Evolutionary conservation across 768 basidiomycete genomes (phyloP).

Genomic region (Tulasnella sp.): DNA sequence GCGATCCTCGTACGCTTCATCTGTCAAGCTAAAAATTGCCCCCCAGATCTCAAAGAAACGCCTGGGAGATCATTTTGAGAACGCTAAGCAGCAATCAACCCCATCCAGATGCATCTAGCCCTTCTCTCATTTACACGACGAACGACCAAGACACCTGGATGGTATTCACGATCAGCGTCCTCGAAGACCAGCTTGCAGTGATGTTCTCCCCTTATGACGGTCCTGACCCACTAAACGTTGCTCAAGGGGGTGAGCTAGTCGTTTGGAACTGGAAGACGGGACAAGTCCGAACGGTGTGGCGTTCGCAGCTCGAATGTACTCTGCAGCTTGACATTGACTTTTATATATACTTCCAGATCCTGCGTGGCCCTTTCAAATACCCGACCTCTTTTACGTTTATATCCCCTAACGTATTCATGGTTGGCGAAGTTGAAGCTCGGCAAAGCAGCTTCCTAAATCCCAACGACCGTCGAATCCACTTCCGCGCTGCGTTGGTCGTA

Average conservation of each 20-base stretch:
- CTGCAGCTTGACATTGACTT: neutral
- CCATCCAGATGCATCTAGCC: neutral
- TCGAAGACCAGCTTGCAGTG: neutral
- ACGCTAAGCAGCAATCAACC: neutral
- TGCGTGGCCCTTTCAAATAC: neutral
- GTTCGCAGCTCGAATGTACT: neutral
- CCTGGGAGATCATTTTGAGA: neutral
- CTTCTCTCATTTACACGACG: neutral
- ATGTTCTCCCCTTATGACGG: neutral
- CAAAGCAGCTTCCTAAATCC: neutral
- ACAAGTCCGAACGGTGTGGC: neutral
- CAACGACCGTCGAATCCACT: neutral
- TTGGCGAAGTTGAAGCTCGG: neutral
- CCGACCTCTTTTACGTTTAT: neutral
- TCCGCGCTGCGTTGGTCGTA: neutral
- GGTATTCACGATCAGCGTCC: neutral
- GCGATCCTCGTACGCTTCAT: neutral
- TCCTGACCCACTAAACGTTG: neutral
- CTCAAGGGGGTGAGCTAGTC: neutral
- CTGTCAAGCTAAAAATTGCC: neutral
- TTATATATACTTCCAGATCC: neutral
- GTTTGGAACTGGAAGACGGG: constrained; percentile 12
- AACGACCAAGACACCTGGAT: neutral
- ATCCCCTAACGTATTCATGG: neutral
- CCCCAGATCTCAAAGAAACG: neutral